Evolutionary conservation across 129 eudicot species (phyloP).

Genomic region (Lactuca saligna): DNA sequence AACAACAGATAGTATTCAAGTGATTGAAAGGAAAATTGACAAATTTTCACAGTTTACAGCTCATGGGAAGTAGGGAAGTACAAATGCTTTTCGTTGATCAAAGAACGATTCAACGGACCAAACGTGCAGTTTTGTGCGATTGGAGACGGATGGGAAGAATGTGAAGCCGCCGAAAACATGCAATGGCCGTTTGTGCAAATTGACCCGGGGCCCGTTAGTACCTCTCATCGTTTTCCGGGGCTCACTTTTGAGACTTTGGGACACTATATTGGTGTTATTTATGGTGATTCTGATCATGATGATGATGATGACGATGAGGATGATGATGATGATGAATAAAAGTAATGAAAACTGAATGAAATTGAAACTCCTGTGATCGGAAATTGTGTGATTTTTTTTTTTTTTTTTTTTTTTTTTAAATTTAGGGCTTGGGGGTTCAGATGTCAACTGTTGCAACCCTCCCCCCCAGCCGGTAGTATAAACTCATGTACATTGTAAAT

Average conservation of each 20-base stretch:
- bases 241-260: slow-evolving; percentile 54
- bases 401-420: neutral
- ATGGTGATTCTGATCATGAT: slow-evolving; percentile 44
- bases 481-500: slow-evolving; percentile 36
- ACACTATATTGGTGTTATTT: slow-evolving; percentile 66
- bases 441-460: slow-evolving; percentile 5
- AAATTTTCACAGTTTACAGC: slow-evolving; percentile 73
- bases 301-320: slow-evolving; percentile 31
- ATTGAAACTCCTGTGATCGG: neutral
- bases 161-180: slow-evolving; percentile 82
- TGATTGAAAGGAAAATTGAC: neutral
- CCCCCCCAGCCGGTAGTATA: slow-evolving; percentile 2
- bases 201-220: slow-evolving; percentile 55
- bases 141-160: slow-evolving; percentile 98
- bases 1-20: too few relatives aligned
- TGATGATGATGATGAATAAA: neutral
- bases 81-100: slow-evolving; percentile 70
- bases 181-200: slow-evolving; percentile 92
- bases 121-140: slow-evolving; percentile 80
- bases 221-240: slow-evolving; percentile 76
- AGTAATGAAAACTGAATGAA: neutral
- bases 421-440: slow-evolving; percentile 21
- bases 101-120: slow-evolving; percentile 68
- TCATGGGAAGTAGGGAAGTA: slow-evolving; percentile 93
- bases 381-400: neutral